These are phyloP conservation scores for Marasmius fiardii DNA, from an alignment of 1,284 basidiomycete genomes.

Conservation along the genomic window DNA sequence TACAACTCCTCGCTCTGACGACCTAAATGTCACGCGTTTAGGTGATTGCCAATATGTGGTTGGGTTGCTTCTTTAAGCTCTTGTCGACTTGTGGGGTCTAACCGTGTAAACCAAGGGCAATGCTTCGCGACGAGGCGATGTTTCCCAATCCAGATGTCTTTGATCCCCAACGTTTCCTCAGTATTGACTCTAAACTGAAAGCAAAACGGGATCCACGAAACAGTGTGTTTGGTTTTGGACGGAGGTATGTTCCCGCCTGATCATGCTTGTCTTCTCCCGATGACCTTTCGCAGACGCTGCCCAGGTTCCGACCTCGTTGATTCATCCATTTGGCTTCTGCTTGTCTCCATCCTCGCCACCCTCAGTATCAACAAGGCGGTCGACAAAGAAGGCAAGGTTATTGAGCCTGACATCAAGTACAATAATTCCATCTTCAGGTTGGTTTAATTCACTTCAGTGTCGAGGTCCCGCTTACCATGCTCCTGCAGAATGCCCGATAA, in stretches of 20 bases:
- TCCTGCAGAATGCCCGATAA: too few relatives aligned
- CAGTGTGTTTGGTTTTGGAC: conserved; percentile 32
- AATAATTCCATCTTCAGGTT: not conserved
- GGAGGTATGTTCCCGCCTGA: not conserved
- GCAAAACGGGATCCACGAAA: conserved; percentile 30
- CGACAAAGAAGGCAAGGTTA: not conserved
- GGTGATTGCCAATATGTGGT: not conserved
- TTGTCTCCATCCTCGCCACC: conserved; percentile 30
- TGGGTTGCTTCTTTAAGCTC: not conserved
- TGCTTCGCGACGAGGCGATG: conserved; percentile 30
- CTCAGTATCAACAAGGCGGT: conserved; percentile 23
- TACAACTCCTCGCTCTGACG: not conserved
- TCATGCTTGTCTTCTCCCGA: not conserved
- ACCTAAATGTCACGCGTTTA: not conserved
- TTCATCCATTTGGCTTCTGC: conserved; percentile 32
- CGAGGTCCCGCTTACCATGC: not conserved
- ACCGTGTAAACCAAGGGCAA: conserved; percentile 24
- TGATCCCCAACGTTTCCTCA: conserved; percentile 31
- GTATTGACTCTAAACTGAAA: conserved; percentile 18
- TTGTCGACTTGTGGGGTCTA: not conserved
- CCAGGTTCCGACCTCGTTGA: conserved; percentile 34
- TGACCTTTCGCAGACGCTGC: conserved; percentile 25
- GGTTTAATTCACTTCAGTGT: not conserved
- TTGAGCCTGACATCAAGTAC: not conserved
- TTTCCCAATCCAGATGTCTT: conserved; percentile 26